A percentile compares a stretch with the other conserved stretches of the same genome.
Evolutionary conservation across 1,284 basidiomycete species (phyloP).

Genomic region (Mycosarcoma maydis): DNA sequence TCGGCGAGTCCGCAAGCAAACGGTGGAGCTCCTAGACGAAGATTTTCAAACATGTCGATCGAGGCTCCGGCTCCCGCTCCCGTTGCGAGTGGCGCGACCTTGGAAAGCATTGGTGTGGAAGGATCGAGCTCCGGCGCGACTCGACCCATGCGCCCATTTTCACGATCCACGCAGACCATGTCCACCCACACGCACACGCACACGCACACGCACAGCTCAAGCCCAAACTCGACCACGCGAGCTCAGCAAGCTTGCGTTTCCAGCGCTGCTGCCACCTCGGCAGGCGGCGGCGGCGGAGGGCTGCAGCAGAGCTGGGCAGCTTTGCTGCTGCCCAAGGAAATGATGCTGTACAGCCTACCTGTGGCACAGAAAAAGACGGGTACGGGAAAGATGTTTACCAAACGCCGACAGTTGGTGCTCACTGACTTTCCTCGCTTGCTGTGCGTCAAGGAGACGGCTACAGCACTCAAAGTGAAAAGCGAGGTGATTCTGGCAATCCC

Average conservation of each 20-base stretch:
- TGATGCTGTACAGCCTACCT: conserved; percentile 56
- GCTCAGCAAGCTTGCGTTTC: background rate
- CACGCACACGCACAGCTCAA: conserved; percentile 12
- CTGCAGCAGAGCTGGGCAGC: conserved; percentile 50
- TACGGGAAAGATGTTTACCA: conserved; percentile 65
- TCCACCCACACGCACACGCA: conserved; percentile 1
- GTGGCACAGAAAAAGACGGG: conserved; percentile 59
- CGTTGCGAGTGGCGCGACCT: too few relatives aligned
- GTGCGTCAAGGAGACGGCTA: conserved; percentile 69
- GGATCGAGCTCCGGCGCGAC: background rate
- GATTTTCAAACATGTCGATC: conserved; percentile 35
- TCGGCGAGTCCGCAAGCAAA: background rate
- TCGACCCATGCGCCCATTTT: conserved; percentile 10
- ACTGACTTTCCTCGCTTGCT: conserved; percentile 71
- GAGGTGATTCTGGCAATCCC: conserved; percentile 68
- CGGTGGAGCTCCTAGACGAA: conserved; percentile 23
- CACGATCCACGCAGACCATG: conserved; percentile 22
- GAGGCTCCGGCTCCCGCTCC: conserved; percentile 3
- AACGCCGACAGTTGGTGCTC: conserved; percentile 69
- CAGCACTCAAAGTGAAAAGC: conserved; percentile 68
- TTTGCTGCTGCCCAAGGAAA: conserved; percentile 56
- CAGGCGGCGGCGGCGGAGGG: background rate
- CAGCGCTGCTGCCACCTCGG: background rate
- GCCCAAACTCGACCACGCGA: conserved; percentile 9
- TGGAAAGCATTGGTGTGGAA: too few relatives aligned